phyloP scores from a whole-genome alignment of 2,329 filamentous ascomycete species.

The Apiospora hydei region DNA sequence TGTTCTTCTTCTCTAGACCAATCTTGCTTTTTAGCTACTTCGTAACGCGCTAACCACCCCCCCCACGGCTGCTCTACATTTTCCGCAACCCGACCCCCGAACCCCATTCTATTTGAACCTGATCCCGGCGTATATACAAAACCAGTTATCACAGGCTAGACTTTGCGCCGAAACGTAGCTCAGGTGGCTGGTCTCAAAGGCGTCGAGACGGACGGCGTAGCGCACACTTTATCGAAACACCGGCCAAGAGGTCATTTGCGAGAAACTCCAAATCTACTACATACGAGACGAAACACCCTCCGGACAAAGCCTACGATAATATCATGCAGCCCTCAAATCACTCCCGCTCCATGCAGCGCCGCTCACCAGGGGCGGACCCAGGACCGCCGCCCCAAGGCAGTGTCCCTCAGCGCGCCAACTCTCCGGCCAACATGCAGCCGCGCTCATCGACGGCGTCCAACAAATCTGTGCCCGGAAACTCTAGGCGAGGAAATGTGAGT shows the following conservation, averaged over 20 bases:
- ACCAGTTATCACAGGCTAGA: slow-evolving; percentile 18
- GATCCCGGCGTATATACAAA: slow-evolving; percentile 19
- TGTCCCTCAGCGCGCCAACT: slow-evolving; percentile 64
- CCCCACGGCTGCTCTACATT: not conserved
- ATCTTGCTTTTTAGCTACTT: not conserved
- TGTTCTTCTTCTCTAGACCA: slow-evolving; percentile 16
- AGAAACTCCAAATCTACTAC: slow-evolving; percentile 1
- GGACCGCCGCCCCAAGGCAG: slow-evolving; percentile 58
- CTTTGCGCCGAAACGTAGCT: slow-evolving; percentile 21
- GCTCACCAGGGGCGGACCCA: slow-evolving; percentile 69
- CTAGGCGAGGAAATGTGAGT: slow-evolving; percentile 67
- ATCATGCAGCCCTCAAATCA: slow-evolving; percentile 59
- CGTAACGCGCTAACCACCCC: slow-evolving; percentile 14
- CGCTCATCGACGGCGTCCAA: slow-evolving; percentile 72
- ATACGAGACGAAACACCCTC: slow-evolving; percentile 19
- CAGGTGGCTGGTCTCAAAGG: slow-evolving; percentile 16
- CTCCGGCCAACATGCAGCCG: slow-evolving; percentile 65
- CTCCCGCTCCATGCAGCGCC: slow-evolving; percentile 63
- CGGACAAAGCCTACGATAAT: slow-evolving; percentile 13
- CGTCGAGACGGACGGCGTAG: slow-evolving; percentile 17
- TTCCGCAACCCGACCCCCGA: slow-evolving; percentile 12
- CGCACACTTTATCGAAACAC: slow-evolving; percentile 20
- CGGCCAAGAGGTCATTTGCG: slow-evolving; percentile 2
- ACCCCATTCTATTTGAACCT: slow-evolving; percentile 9
- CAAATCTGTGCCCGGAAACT: slow-evolving; percentile 61